Evolutionary conservation across 345 rosid genomes (phyloP), one percentile per base, ranked within the genome.

Genomic region (Cardiospermum halicacabum): DNA sequence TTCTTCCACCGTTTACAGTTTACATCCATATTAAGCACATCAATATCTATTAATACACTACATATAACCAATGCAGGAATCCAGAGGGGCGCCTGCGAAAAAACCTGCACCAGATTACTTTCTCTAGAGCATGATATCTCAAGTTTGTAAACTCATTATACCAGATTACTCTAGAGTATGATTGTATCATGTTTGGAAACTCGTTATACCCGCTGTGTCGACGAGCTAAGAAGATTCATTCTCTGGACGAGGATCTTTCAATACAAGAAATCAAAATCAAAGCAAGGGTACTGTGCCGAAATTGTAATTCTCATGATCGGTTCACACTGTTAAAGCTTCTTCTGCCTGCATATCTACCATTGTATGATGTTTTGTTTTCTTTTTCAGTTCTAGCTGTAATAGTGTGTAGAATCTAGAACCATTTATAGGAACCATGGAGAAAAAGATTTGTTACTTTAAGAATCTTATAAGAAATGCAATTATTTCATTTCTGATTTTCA

Each of bases 91-190:
- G 30, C 99, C 93, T 2, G 81, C 93, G 24, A 94, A 77, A 73
- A 94, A 85, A 65, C 93, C 97, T 1, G 91, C 96, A 25, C 97
- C 99, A 18, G 99, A 94, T 80, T 94, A 94, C 81, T 94, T 94
- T 78, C 80, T 94, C 31, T 94, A 80, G 85, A 47, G 45, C 11
- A 3, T 8, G 19, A 61, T 50, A 69, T 56, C 66, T 21, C 11
- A 27, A 54, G 11, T 40, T 12, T 21, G 58, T 56, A 64, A 45
- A 31, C 49, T 39, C 30, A n/a, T 42, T 53, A 19, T 64, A 24
- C 43, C n/a, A n/a, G n/a, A n/a, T 94, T 94, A 77, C 80, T 94
- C 31, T 94, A 80, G 85, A 47, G 45, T 11, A 3, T 8, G 19
- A 61, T 50, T n/a, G 72, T 56, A 66, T 21, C 11, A 27, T 65